Percentiles rank a stretch among this genome's conserved stretches.
phyloP scores from a whole-genome alignment of 139 green algal species.

The Asterochloris erici region DNA sequence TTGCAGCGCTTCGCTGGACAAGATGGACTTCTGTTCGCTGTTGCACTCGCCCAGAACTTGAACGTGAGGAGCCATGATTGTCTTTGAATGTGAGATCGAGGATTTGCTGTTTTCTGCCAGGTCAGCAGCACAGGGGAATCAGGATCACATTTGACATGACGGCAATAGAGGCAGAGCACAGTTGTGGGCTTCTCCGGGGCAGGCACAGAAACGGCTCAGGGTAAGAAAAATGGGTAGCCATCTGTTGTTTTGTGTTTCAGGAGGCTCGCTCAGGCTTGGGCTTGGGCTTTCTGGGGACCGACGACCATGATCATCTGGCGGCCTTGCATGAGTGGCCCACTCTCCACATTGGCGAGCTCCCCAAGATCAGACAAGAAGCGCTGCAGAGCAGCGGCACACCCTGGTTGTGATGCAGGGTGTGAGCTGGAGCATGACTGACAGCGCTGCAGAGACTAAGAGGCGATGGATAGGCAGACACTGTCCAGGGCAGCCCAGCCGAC shows the following conservation, averaged over 20 bases:
- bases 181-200: too few species aligned
- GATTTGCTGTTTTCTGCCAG: too few species aligned
- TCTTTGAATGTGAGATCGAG: too few species aligned
- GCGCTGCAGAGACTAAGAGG: not conserved
- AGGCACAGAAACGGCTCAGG: too few species aligned
- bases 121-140: too few species aligned
- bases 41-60: constrained; percentile 44
- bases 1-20: constrained; percentile 48
- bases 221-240: too few species aligned
- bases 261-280: too few species aligned
- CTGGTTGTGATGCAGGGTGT: not conserved
- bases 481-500: too few species aligned
- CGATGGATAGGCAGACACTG: not conserved
- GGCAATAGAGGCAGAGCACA: too few species aligned
- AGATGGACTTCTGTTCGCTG: constrained; percentile 43
- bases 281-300: not conserved
- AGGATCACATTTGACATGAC: too few species aligned
- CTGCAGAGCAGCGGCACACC: not conserved
- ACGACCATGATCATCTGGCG: constrained; percentile 10
- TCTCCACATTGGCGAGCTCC: not conserved
- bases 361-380: constrained; percentile 8
- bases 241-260: too few species aligned
- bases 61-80: constrained; percentile 20
- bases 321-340: constrained; percentile 4
- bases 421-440: not conserved